Evolutionary conservation across 148 eudicot species (phyloP).

Genomic region (Oxyria digyna): DNA sequence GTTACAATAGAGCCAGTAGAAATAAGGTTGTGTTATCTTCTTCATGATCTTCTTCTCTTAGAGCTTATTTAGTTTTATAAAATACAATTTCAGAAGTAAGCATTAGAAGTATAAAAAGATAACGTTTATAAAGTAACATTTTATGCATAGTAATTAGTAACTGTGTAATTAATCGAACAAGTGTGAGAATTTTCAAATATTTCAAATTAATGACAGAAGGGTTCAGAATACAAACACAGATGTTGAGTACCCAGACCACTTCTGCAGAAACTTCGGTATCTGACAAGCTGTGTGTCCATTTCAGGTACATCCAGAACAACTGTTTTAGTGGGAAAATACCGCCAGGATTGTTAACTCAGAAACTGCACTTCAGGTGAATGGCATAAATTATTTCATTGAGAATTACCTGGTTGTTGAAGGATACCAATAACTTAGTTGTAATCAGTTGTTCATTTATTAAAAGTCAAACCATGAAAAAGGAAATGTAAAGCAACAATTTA

Average conservation of each 20-base stretch:
- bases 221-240: background rate
- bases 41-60: background rate
- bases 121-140: too few relatives aligned
- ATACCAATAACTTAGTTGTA: background rate
- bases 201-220: background rate
- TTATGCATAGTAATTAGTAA: too few relatives aligned
- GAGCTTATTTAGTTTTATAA: background rate
- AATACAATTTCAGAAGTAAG: background rate
- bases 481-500: background rate
- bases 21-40: background rate
- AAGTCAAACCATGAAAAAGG: background rate
- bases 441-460: background rate
- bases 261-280: background rate
- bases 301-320: constrained; percentile 90
- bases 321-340: constrained; percentile 70
- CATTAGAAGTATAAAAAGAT: too few relatives aligned
- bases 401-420: background rate
- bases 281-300: constrained; percentile 3
- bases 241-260: background rate
- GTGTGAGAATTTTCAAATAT: background rate
- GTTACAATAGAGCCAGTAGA: background rate
- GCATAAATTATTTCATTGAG: background rate
- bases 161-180: background rate
- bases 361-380: constrained; percentile 58
- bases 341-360: constrained; percentile 38